These are phyloP conservation scores for Tetrahymena malaccensis DNA, from an alignment of 73 alveolate genomes.

Conservation along the genomic window DNA sequence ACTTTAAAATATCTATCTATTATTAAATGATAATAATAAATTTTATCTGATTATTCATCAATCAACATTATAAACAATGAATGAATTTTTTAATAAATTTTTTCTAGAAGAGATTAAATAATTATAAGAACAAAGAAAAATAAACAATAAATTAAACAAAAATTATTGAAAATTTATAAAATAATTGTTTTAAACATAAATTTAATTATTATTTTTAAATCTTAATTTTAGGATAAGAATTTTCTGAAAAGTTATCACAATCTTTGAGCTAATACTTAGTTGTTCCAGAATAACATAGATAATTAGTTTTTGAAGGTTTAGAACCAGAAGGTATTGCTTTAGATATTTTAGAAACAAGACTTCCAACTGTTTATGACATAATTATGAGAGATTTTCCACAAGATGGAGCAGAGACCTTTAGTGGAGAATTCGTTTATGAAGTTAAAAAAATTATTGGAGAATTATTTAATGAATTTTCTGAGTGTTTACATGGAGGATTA, in stretches of 20 bases:
- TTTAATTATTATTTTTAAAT: not conserved
- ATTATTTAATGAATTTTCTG: not conserved
- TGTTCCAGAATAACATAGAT: not conserved
- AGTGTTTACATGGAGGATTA: not conserved
- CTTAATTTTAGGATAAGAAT: not conserved
- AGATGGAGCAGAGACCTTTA: not conserved
- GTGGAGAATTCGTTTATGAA: not conserved
- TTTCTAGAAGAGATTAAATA: no score
- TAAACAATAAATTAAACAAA: no score
- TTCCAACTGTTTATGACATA: not conserved
- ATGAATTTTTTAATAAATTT: no score
- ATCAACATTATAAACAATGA: no score
- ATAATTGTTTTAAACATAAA: not conserved
- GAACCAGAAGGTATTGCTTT: not conserved
- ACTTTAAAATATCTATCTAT: no score
- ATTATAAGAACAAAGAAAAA: no score
- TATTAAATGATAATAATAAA: no score
- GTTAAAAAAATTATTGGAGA: not conserved
- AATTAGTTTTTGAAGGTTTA: not conserved
- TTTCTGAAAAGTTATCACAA: not conserved
- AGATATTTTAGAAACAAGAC: not conserved
- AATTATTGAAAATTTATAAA: no score
- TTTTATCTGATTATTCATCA: no score
- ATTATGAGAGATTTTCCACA: not conserved
- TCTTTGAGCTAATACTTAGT: not conserved